phyloP scores from a whole-genome alignment of 441 rosid genomes.

The Metrosideros polymorpha region DNA sequence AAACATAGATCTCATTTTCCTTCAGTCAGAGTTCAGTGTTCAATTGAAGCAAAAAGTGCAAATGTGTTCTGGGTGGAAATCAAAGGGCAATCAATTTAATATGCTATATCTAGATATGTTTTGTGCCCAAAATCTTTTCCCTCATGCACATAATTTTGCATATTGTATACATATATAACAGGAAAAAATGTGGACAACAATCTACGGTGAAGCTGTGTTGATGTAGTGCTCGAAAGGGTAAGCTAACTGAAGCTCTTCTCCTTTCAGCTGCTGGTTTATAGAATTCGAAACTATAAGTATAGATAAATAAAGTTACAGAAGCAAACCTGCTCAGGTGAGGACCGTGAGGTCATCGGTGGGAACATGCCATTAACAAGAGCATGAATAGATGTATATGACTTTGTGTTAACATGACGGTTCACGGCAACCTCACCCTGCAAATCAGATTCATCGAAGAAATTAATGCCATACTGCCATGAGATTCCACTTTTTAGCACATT shows the following conservation, averaged over 20 bases:
- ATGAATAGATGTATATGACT: slow-evolving; percentile 77
- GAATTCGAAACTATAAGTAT: neutral
- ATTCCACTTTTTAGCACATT: neutral
- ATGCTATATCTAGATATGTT: neutral
- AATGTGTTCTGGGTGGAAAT: neutral
- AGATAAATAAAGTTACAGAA: neutral
- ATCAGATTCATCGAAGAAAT: neutral
- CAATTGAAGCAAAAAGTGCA: neutral
- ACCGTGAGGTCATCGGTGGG: slow-evolving; percentile 31
- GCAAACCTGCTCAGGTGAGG: slow-evolving; percentile 64
- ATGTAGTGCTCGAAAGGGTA: neutral
- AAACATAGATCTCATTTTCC: neutral
- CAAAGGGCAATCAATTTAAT: neutral
- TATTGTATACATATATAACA: neutral
- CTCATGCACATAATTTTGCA: neutral
- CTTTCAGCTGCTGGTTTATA: neutral
- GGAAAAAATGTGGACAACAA: neutral
- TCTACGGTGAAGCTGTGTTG: neutral
- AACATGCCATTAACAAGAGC: slow-evolving; percentile 85
- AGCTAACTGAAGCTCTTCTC: neutral
- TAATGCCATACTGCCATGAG: neutral
- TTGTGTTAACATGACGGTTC: slow-evolving; percentile 62
- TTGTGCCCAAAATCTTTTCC: neutral
- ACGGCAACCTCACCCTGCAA: slow-evolving; percentile 89
- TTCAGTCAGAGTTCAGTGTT: neutral